Evolutionary conservation across 129 eudicot species (phyloP), one percentile per base, ranked within the genome.

Genomic region (Tanacetum coccineum): DNA sequence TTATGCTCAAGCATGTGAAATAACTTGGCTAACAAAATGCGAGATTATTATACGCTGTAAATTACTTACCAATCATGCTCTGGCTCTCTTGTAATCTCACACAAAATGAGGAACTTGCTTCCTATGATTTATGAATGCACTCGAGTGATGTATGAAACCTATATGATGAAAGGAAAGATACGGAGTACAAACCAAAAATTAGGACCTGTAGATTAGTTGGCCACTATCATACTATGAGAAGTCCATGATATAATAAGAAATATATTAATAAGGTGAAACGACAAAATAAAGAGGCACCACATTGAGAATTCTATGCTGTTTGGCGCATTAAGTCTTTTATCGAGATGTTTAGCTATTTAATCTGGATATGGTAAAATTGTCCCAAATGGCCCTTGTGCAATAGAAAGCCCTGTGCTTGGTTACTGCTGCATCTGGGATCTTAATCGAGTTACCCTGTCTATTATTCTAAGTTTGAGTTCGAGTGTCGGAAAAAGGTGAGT

Each of bases 271-370:
- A 6, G 2, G 42, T 19, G 15, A 9, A 47, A 0, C 10, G 26
- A 49, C 58, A 9, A 48, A 48, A 13, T 48, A 26, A 66, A 26
- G 26, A 3, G 7, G 25, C 45, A 22, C 44, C 45, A 49, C 58
- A 66, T 52, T 52, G 58, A 65, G 70, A 30, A 46, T 46, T 13
- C 13, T 47, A 64, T 46, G 42, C 22, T 13, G 69, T 47, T 60
- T 32, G 15, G 13, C n/a, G 6, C 46, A 32, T 26, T n/a, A 32
- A 59, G 46, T 32, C 22, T 8, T 30, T 13, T 2, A 14, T 3
- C 13, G 39, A 49, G 47, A n/a, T 14, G 32, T 60, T 7, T 30
- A 32, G 66, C 6, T 30, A 61, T 61, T 32, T 61, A 15, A 9
- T 20, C 49, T 61, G 15, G 13, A 49, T 4, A 22, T 40, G 12